Conservation (phyloP, 2,329 filamentous ascomycete genomes). For the Trichoderma oligosporum region DNA sequence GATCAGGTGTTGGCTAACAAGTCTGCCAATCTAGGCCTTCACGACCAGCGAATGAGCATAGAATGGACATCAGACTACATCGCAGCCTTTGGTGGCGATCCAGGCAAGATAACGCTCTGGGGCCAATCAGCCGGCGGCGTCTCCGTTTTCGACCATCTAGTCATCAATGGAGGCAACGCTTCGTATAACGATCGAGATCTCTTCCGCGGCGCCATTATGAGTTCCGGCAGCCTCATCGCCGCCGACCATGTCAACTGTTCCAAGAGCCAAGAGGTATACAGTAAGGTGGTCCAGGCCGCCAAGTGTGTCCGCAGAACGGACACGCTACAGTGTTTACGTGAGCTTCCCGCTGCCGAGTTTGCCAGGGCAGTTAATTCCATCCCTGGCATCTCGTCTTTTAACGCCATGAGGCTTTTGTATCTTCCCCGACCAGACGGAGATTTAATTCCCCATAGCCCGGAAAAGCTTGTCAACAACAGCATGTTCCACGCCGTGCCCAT, state of each 20-base stretch:
- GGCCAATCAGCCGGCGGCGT: constrained; percentile 69
- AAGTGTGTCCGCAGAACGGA: constrained; percentile 57
- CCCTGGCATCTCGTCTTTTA: constrained; percentile 53
- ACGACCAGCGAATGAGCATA: constrained; percentile 68
- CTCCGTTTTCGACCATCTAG: constrained; percentile 72
- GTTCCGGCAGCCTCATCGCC: constrained; percentile 62
- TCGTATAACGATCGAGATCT: constrained; percentile 70
- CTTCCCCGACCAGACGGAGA: constrained; percentile 58
- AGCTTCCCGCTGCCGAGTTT: constrained; percentile 54
- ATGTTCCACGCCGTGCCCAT: constrained; percentile 57
- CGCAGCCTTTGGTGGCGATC: constrained; percentile 72
- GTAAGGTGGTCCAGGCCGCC: constrained; percentile 54
- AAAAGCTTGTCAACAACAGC: constrained; percentile 44
- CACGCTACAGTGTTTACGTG: constrained; percentile 63
- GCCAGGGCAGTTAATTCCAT: constrained; percentile 58
- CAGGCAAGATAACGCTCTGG: constrained; percentile 74
- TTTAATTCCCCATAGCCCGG: constrained; percentile 51
- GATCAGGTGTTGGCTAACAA: background rate
- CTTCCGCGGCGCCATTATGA: constrained; percentile 76
- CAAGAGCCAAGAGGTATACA: constrained; percentile 63
- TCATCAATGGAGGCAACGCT: constrained; percentile 67
- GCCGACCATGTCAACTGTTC: constrained; percentile 59
- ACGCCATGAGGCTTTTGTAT: constrained; percentile 57
- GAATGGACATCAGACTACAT: constrained; percentile 79
- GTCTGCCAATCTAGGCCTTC: constrained; percentile 59